phyloP scores from a whole-genome alignment of 2,329 filamentous ascomycete species.

The Talaromyces islandicus region DNA sequence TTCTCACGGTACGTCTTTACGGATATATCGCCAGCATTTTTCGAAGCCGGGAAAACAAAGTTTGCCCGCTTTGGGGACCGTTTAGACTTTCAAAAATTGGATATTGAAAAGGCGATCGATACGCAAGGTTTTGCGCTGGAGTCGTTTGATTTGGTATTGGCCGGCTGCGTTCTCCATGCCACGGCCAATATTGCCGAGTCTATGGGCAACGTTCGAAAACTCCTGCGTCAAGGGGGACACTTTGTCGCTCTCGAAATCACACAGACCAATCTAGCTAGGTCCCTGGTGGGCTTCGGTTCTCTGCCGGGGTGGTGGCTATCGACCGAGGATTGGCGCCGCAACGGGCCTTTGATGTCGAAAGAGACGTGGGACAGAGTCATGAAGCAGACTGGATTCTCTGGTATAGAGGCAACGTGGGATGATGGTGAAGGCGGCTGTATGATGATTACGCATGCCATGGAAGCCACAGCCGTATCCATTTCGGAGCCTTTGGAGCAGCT shows the following conservation, averaged over 20 bases:
- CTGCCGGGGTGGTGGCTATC: slow-evolving; percentile 11
- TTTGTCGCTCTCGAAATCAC: not conserved
- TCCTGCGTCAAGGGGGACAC: slow-evolving; percentile 18
- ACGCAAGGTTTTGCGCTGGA: slow-evolving; percentile 16
- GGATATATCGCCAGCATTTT: slow-evolving; percentile 16
- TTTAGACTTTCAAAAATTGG: not conserved
- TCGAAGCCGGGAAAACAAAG: slow-evolving; percentile 1
- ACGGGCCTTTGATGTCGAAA: slow-evolving; percentile 1
- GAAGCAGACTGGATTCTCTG: not conserved
- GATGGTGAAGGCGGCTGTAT: not conserved
- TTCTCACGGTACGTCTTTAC: slow-evolving; percentile 15
- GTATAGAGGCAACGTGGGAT: not conserved
- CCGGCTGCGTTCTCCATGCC: slow-evolving; percentile 18
- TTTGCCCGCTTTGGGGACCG: not conserved
- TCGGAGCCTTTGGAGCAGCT: not conserved
- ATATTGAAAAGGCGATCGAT: not conserved
- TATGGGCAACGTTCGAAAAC: slow-evolving; percentile 14
- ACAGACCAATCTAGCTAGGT: not conserved
- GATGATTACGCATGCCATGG: not conserved
- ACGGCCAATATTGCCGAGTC: slow-evolving; percentile 14
- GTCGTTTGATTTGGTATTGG: slow-evolving; percentile 18
- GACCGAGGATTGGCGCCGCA: not conserved
- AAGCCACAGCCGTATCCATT: not conserved
- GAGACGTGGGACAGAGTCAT: slow-evolving; percentile 17
- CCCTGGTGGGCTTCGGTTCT: slow-evolving; percentile 16